Evolutionary conservation across 345 rosid species (phyloP).

Genomic region (Citrus sp.): DNA sequence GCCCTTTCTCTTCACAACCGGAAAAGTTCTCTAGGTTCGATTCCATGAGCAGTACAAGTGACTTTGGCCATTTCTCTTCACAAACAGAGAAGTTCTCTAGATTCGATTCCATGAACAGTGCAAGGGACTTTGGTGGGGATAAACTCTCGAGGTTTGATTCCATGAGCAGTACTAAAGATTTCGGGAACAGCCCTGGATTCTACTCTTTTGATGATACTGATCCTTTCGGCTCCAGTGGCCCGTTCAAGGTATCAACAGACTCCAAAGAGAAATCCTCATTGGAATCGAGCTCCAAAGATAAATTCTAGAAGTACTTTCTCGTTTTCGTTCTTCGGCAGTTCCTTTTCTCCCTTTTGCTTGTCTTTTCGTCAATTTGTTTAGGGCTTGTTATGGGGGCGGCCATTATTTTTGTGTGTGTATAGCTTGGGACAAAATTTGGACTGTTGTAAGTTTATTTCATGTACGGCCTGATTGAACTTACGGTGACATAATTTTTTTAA

Average conservation of each 20-base stretch:
- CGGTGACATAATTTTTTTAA: not conserved
- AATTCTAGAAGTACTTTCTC: conserved; percentile 39
- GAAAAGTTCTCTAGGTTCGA: conserved; percentile 61
- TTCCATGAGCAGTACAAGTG: conserved; percentile 29
- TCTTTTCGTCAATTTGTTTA: not conserved
- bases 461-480: conserved; percentile 9
- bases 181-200: conserved; percentile 49
- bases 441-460: conserved; percentile 31
- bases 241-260: conserved; percentile 80
- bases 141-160: conserved; percentile 42
- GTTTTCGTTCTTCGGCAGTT: not conserved
- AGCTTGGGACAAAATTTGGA: conserved; percentile 24
- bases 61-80: conserved; percentile 33
- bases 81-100: conserved; percentile 57
- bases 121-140: conserved; percentile 40
- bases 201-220: conserved; percentile 80
- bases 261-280: conserved; percentile 61
- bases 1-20: conserved; percentile 40
- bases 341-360: not conserved
- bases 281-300: conserved; percentile 55
- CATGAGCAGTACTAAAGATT: conserved; percentile 46
- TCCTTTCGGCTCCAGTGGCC: conserved; percentile 85
- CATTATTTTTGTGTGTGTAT: conserved; percentile 24
- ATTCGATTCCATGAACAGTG: conserved; percentile 43
- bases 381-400: conserved; percentile 5